phyloP scores from a whole-genome alignment of 169 alveolate genomes.

The Plasmodium reichenowi region DNA sequence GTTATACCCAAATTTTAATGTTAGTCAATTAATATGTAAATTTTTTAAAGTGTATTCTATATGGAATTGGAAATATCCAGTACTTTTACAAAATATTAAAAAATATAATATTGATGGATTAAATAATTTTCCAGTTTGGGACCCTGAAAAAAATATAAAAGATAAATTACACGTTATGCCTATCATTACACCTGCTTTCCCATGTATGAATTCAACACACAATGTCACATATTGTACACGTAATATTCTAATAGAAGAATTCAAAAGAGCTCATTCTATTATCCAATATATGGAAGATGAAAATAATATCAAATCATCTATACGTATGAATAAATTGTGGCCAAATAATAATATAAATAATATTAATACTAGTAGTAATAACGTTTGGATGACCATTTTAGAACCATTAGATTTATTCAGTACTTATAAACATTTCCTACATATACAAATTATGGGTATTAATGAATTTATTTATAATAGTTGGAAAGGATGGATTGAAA shows the following conservation, averaged over 20 bases:
- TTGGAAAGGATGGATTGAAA: slow-evolving; percentile 92
- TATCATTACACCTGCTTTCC: slow-evolving; percentile 98
- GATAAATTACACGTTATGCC: slow-evolving; percentile 95
- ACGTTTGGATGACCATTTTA: slow-evolving; percentile 84
- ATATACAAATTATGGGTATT: slow-evolving; percentile 86
- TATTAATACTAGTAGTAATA: background rate
- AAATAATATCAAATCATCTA: slow-evolving; percentile 41
- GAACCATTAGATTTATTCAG: slow-evolving; percentile 85
- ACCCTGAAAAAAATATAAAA: slow-evolving; percentile 90
- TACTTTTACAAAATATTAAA: slow-evolving; percentile 91
- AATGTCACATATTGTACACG: slow-evolving; percentile 95
- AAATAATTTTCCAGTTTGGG: slow-evolving; percentile 93
- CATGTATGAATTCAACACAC: slow-evolving; percentile 97
- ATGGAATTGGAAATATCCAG: slow-evolving; percentile 94
- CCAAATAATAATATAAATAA: background rate
- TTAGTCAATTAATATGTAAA: slow-evolving; percentile 93
- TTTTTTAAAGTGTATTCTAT: slow-evolving; percentile 94
- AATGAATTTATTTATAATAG: slow-evolving; percentile 85
- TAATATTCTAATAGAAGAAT: slow-evolving; percentile 94
- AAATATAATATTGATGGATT: slow-evolving; percentile 90
- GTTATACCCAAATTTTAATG: slow-evolving; percentile 94
- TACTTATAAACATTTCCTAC: slow-evolving; percentile 86
- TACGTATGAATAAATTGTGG: background rate
- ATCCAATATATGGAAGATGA: slow-evolving; percentile 74
- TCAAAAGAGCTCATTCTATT: slow-evolving; percentile 86